Base-by-base conservation (phyloP, 2,329 filamentous ascomycete species). In the Pseudogymnoascus verrucosus region DNA sequence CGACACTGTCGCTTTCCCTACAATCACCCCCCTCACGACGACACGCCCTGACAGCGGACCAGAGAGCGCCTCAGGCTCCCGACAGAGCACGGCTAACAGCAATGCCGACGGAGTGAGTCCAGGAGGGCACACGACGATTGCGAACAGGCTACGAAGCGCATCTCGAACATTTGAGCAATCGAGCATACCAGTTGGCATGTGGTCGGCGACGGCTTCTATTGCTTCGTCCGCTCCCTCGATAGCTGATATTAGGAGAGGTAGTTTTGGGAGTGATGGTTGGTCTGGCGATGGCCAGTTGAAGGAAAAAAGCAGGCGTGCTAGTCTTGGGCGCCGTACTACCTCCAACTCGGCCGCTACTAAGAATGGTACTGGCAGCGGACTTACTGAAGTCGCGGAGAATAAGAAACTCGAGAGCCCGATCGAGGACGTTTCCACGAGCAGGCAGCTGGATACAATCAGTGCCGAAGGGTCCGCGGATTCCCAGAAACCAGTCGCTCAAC, bases 201-300 rank as follows among this genome's bases (percentile, higher is more conserved):
- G 78, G 65, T 77, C 79, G 12, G 79, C 79, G 14, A 79, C 79
- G 0, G 76, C 79, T 40, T 74, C 76, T 36, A 76, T 82, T 62
- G 77, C 68, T n/a, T 69, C 71, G 2, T 64, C 65, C n/a, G 65
- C 71, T 37, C 71, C 71, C 66, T 69, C 71, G 6, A 47, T 73
- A 31, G 57, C 65, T 4, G 69, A 74, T 64, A 71, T 74, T 12
- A 69, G 72, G 60, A 65, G 69, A 66, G 72, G 72, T 7, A 70
- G 67, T 60, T 74, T 69, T 62, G 65, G 64, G 2, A 68, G 64
- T 57, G 71, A 74, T 26, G 71, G 72, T 10, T 74, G 71, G 71
- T 68, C 69, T 14, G 66, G 65, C 34, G 69, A 72, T 62, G 71
- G 71, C 51, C 72, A 73, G 62, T 66, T 71, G 19, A 65, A 65